Base-by-base conservation (phyloP, 2,329 filamentous ascomycete species). In the Cryphonectria naterciae region DNA sequence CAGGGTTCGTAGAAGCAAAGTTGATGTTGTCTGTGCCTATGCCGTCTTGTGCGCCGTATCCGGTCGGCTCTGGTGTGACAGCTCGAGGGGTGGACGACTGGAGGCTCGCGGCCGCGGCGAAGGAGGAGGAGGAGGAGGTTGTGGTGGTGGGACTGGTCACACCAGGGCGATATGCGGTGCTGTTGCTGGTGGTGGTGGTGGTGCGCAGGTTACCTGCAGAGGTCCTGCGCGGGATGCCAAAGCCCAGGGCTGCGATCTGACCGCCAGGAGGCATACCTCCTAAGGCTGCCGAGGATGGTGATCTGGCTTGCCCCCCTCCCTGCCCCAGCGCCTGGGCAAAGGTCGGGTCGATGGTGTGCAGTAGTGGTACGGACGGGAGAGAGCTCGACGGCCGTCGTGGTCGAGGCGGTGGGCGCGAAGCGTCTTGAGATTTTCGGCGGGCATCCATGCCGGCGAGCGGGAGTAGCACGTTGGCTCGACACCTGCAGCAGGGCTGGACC, bases 61-160 rank as follows among this genome's bases (percentile, higher is more conserved):
- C 71, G 60, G 86, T 84, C 72, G 80, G 81, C 60, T 93, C 91
- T 74, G 91, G 90, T 73, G 91, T 92, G 74, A 92, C 89, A 70
- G 90, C 83, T 73, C 91, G 88, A 76, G 91, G 87, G 67, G 72
- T 69, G 56, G 63, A 39, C 60, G 73, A 73, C 22, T 19, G 61
- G 61, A 28, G 32, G 41, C 10, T 64, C n/a, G 61, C n/a, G 10
- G 61, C 15, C 39, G n/a, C n/a, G 58, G 43, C 43, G 43, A 22
- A 46, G 43, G 46, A 49, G 46, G 22, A 49, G 19, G 46, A 49
- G 46, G 41, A 43, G 41, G 41, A 43, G 41, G 41, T 49, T n/a
- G 46, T 49, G 19, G 46, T 49, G 73, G 71, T 67, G 35, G 65
- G 65, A 67, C 65, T 67, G 52, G 65, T 67, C 13, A 67, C n/a